Evolutionary conservation across 2,329 filamentous ascomycete species (phyloP), one percentile per base, ranked within the genome.

Genomic region (Torrubiella hemipterigena): DNA sequence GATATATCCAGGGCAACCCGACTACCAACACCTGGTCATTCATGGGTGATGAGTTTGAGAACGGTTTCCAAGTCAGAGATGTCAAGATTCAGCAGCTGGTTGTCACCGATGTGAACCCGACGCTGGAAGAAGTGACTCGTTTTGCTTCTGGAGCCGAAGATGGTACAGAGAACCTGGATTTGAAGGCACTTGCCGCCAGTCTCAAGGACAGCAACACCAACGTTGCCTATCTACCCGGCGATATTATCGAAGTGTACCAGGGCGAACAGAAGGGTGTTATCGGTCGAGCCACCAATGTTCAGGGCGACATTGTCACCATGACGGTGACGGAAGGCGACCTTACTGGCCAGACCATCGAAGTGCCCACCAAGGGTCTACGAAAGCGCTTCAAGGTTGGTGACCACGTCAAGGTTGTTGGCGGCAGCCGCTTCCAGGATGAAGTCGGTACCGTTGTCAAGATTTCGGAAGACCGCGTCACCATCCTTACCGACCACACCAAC

Each of bases 341-440:
- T 17, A 66, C 63, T 31, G 89, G 87, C 8, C 82, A 93, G 51
- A 77, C 71, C 5, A 91, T 98, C 27, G 89, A 96, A 51, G 87
- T 93, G 9, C 91, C 91, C 2, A 81, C 86, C 39, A 93, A 91
- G 57, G 83, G 84, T 27, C 67, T 98, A 17, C 82, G 91, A 35
- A 98, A 98, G 59, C 74, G 84, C 18, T 98, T 98, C 69, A 77
- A 73, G 42, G 72, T 87, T 39, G 91, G 91, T 65, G 91, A 98
- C 48, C 91, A 98, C 50, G 91, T 98, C 63, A 96, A 96, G 63
- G 91, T 98, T 43, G 93, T 95, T 51, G 89, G 91, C 33, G 89
- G 87, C 23, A 94, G 87, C 60, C 81, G 85, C 45, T 96, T 87
- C 54, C 77, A 83, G 33, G 91, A 95, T 45, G 91, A 98, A 58